Conservation (phyloP, 2,329 filamentous ascomycete species). For the Ceratocystiopsis brevicomis region DNA sequence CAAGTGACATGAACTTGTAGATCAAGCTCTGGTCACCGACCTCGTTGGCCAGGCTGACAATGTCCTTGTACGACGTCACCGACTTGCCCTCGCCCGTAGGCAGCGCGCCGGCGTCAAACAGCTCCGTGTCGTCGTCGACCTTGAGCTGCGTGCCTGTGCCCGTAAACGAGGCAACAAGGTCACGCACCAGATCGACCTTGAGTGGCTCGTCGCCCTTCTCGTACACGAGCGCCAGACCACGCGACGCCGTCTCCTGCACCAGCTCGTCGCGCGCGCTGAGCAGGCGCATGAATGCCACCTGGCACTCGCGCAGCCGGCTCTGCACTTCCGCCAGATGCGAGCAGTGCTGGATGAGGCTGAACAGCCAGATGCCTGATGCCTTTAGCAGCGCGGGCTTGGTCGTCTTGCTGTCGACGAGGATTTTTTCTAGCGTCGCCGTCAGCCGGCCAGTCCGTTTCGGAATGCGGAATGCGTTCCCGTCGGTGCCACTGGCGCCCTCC, state of each 20-base stretch:
- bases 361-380: constrained; percentile 85
- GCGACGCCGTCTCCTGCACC: constrained; percentile 85
- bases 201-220: constrained; percentile 71
- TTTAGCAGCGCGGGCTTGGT: constrained; percentile 82
- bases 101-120: constrained; percentile 80
- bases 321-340: constrained; percentile 62
- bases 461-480: constrained; percentile 12
- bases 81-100: constrained; percentile 80
- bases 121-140: constrained; percentile 75
- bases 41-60: constrained; percentile 86
- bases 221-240: constrained; percentile 82
- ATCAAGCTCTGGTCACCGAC: constrained; percentile 92
- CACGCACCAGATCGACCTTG: constrained; percentile 66
- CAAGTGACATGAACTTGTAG: constrained; percentile 96
- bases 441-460: constrained; percentile 24
- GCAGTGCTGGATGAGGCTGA: constrained; percentile 80
- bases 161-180: constrained; percentile 78
- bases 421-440: constrained; percentile 44
- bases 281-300: constrained; percentile 73
- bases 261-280: constrained; percentile 80
- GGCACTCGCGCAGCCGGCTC: constrained; percentile 53
- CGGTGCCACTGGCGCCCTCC: constrained; percentile 18
- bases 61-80: constrained; percentile 92
- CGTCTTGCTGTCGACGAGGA: constrained; percentile 58
- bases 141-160: constrained; percentile 66